Evolutionary conservation across 495 filamentous ascomycete species (phyloP), one percentile per base, ranked within the genome.

Genomic region (Hypoxylon rickii): DNA sequence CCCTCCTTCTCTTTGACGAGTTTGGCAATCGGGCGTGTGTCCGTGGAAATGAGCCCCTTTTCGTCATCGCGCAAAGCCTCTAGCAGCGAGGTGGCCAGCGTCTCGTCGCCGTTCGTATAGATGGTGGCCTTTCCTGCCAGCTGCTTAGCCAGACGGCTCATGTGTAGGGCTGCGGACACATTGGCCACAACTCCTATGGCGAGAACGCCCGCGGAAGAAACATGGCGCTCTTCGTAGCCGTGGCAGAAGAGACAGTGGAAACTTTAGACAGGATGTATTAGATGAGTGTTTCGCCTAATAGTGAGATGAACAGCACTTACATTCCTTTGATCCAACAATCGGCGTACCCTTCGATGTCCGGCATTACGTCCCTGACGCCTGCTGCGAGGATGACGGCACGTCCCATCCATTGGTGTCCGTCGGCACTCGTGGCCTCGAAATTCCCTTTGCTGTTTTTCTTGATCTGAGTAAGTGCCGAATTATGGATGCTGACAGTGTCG

Each of bases 301-400:
- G n/a, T n/a, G 33, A n/a, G 39, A 20, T 18, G 29, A 13, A 29
- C n/a, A 10, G 10, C 0, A 67, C 73, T 56, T 50, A 72, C 76
- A 79, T 74, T n/a, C 65, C 54, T 21, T 61, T 56, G 0, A 64
- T 72, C 75, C 75, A 79, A 36, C 64, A 55, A n/a, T 75, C 72
- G 12, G 20, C 52, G 50, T 73, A 76, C 1, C 76, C 76, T 33
- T 54, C 34, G 3, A 65, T 60, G 19, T 19, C 51, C 2, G 64
- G 63, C 43, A 77, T 63, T 8, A 73, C 38, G 38, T 83, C 81
- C 21, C 31, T 45, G 0, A 77, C 69, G 0, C 81, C 81, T 3
- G 56, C 77, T 0, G 79, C 81, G 5, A 85, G 63, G 1, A 79
- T 66, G 1, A 85, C 21, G 53, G 82, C 83, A 19, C 71, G 64